Base-by-base conservation (phyloP, 176 grass and related monocot species). In the maize (Zea mays) region DNA sequence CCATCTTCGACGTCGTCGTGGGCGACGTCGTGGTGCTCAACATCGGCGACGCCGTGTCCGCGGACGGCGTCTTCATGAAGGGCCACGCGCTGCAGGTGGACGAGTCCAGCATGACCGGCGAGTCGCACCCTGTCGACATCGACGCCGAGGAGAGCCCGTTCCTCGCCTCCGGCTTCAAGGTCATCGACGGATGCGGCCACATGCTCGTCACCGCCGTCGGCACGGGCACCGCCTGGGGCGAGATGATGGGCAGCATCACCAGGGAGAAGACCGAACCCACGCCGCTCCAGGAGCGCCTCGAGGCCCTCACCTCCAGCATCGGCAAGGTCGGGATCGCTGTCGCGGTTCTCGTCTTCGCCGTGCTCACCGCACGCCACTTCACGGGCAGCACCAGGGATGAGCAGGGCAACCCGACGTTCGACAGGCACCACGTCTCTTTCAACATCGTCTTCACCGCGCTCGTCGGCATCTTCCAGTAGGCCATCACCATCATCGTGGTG, bases 51-150 rank as follows among this genome's bases (percentile, higher is more conserved):
- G 82, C 67, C 1, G 90, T 97, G 0, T 90, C 93, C 0, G 90
- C 90, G 0, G 90, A 97, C 17, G 93, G 93, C 3, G 66, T 92
- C 40, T 38, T 92, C 76, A n/a, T 92, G 0, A 55, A 81, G 5
- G 90, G 87, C 0, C 82, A 92, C 76, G 76, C 85, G 15, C 11
- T 97, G 55, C 90, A 92, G 79, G 68, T 92, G 52, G 95, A 97
- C 75, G 95, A 97, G 76, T 94, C 95, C 5, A 92, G 89, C 89
- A 92, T 94, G 87, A 97, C 95, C 0, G 95, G 95, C 21, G 95
- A 97, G 85, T 86, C 91, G 5, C 72, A 92, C 49, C 82, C 91
- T 0, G 62, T 92, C 0, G 82, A 88, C 34, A 14, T 92, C 46
- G 79, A 88, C 51, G 75, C 65, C 69, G n/a, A n/a, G n/a, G 58